A percentile compares a stretch with the other conserved stretches of the same genome.
Conservation (phyloP, 495 filamentous ascomycete genomes). For the Daldinia concentrica region DNA sequence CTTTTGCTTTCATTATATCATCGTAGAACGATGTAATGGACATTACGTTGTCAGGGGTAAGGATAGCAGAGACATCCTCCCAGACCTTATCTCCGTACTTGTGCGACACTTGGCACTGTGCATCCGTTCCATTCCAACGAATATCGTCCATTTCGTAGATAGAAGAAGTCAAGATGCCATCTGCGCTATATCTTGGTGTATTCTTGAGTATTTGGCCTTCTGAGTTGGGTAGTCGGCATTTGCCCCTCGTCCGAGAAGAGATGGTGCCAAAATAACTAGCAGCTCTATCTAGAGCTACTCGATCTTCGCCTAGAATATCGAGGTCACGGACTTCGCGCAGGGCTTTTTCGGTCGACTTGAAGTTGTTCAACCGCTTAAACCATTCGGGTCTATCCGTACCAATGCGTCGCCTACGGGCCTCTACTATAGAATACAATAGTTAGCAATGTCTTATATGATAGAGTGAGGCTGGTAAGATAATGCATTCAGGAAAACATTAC, state of each 20-base stretch:
- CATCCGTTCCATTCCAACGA: constrained; percentile 3
- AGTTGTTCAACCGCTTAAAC: constrained; percentile 8
- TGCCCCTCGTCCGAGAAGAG: not conserved
- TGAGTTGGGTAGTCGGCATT: not conserved
- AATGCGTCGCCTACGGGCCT: not conserved
- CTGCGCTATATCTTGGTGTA: constrained; percentile 3
- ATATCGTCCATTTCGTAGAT: not conserved
- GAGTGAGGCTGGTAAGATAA: not conserved
- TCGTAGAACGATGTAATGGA: not conserved
- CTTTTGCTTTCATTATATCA: not conserved
- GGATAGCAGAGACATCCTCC: constrained; percentile 5
- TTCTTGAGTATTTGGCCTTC: not conserved
- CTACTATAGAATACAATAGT: not conserved
- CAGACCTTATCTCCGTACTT: not conserved
- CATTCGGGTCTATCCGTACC: not conserved
- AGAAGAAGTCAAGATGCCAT: not conserved
- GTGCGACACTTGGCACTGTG: not conserved
- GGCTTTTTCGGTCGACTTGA: not conserved
- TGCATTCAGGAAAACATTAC: too few species aligned
- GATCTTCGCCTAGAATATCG: constrained; percentile 10
- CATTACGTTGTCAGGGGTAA: not conserved
- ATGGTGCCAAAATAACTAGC: not conserved
- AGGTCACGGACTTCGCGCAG: not conserved
- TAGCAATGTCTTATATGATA: constrained; percentile 1
- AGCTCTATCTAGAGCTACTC: not conserved